Evolutionary conservation across 2,329 filamentous ascomycete genomes (phyloP), one percentile per base, ranked within the genome.

Genomic region (Ilyonectria destructans): DNA sequence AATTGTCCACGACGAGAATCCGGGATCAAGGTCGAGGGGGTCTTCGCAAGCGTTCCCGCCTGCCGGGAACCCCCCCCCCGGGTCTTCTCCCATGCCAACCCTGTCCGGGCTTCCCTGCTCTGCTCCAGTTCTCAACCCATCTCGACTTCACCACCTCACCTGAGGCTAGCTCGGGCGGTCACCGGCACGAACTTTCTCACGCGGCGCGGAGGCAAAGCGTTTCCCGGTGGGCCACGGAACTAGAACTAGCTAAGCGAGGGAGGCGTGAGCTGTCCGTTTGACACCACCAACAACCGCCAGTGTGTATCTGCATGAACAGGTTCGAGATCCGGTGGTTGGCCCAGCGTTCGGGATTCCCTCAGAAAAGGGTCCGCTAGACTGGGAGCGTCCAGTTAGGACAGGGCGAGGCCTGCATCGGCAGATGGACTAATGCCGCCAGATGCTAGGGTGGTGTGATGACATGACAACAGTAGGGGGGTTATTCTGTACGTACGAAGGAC

Each of bases 231-330:
- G 29, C 49, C 29, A 13, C 21, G 29, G 51, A 15, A n/a, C 29
- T 7, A 54, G 51, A 13, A 33, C 33, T 21, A n/a, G 10, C 35
- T 40, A 40, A 40, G 37, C 37, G 37, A 43, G 40, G 15, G 40
- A 43, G 17, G 8, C 6, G 40, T 17, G 37, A 40, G 35, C 15
- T 40, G 37, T 40, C 13, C 13, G 13, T 40, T 6, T 8, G 40
- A n/a, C 15, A n/a, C 40, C 6, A 33, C 10, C 6, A 33, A 21
- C 49, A n/a, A 51, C 4, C 48, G 26, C 26, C 4, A 8, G n/a
- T 15, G 26, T 6, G 9, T 31, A 51, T 55, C 57, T 65, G 57
- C 62, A 61, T 66, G 63, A 66, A 61, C 57, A 61, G 54, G 63
- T 61, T 57, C 23, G 51, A 46, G 26, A 46, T 19, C 51, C 37